phyloP scores from a whole-genome alignment of 495 filamentous ascomycete genomes.

The Hypomontagnella submonticulosa region DNA sequence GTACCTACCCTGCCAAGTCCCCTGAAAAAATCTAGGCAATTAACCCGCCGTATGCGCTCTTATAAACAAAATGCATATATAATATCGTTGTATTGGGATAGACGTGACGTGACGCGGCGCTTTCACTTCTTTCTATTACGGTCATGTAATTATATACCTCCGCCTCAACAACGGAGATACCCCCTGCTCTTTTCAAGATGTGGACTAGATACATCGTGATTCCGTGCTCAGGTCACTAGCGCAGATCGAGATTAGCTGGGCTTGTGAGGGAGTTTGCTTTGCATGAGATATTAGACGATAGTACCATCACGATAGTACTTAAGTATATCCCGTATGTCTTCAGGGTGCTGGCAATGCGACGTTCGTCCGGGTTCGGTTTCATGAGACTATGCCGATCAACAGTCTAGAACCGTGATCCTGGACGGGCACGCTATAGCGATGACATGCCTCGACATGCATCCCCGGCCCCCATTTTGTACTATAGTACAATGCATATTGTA shows the following conservation, averaged over 20 bases:
- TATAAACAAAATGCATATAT: background rate
- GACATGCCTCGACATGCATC: conserved; percentile 46
- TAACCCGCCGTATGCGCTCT: conserved; percentile 19
- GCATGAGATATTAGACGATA: conserved; percentile 14
- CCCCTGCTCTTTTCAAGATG: background rate
- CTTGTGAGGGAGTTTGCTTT: conserved; percentile 19
- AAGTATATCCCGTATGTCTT: conserved; percentile 20
- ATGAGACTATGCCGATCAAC: conserved; percentile 30
- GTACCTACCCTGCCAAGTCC: conserved; percentile 23
- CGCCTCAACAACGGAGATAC: background rate
- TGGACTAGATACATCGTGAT: conserved; percentile 1
- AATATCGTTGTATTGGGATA: background rate
- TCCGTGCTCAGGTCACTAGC: conserved; percentile 4
- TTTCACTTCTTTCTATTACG: background rate
- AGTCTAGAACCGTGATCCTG: conserved; percentile 40
- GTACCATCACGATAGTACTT: background rate
- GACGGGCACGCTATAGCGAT: conserved; percentile 31
- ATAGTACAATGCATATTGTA: conserved; percentile 12
- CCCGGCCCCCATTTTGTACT: conserved; percentile 14
- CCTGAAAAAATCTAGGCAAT: conserved; percentile 6
- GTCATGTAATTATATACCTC: conserved; percentile 2
- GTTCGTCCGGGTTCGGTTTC: conserved; percentile 33
- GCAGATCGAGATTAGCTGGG: conserved; percentile 32
- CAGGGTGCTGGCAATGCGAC: conserved; percentile 35
- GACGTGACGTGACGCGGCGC: too few species aligned